A percentile compares a stretch with the other conserved stretches of the same genome.
These are phyloP conservation scores for Diaporthe citri DNA, from an alignment of 2,329 filamentous ascomycete species.

Conservation along the genomic window DNA sequence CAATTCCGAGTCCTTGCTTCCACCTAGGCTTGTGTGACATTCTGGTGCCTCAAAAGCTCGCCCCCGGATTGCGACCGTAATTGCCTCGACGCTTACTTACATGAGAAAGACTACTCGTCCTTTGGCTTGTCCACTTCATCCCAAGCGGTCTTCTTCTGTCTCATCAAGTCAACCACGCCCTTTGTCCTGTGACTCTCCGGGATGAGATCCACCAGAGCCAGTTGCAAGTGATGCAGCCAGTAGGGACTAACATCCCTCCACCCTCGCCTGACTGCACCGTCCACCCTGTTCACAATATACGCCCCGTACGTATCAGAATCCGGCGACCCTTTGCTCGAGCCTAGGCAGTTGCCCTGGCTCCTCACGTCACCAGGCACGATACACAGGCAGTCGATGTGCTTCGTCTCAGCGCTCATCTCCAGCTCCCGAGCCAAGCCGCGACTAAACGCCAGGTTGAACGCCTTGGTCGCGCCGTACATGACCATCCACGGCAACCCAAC, in stretches of 20 bases:
- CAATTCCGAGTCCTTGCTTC: background rate
- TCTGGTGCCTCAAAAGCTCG: background rate
- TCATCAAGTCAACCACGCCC: background rate
- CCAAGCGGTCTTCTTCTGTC: background rate
- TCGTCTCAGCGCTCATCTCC: slow-evolving; percentile 40
- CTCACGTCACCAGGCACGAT: slow-evolving; percentile 48
- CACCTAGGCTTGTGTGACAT: background rate
- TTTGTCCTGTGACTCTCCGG: slow-evolving; percentile 32
- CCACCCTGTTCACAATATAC: slow-evolving; percentile 42
- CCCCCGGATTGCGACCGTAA: too few relatives aligned
- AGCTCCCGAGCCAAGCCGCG: slow-evolving; percentile 48
- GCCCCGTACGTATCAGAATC: slow-evolving; percentile 40
- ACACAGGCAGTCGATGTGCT: slow-evolving; percentile 47
- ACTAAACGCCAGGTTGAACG: slow-evolving; percentile 48
- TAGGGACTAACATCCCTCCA: slow-evolving; percentile 45
- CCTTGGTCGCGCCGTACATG: slow-evolving; percentile 50
- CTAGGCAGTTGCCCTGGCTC: slow-evolving; percentile 44
- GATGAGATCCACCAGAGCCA: slow-evolving; percentile 11
- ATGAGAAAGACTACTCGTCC: background rate
- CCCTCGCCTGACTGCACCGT: slow-evolving; percentile 43
- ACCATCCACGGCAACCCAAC: slow-evolving; percentile 48
- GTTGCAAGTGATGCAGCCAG: slow-evolving; percentile 45
- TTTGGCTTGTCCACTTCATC: background rate
- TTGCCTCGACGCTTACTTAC: background rate
- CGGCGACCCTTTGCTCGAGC: slow-evolving; percentile 40